Evolutionary conservation across 768 basidiomycete species (phyloP).

Genomic region (Omphalotus guepiniiformis): DNA sequence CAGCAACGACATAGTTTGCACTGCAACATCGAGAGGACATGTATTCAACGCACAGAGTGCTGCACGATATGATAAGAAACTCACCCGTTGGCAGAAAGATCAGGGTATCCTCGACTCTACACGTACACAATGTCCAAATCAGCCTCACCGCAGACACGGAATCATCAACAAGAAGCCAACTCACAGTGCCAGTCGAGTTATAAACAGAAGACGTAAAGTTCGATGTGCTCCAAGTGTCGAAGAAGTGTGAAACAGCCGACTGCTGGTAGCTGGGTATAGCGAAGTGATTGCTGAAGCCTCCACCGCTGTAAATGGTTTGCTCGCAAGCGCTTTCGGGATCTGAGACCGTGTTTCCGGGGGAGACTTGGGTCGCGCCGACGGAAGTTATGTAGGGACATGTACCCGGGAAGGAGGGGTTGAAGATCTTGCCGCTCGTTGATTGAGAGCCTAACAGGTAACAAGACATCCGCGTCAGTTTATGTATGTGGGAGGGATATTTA

Average conservation of each 20-base stretch:
- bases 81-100: slow-evolving; percentile 45
- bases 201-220: slow-evolving; percentile 35
- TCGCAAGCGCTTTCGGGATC: slow-evolving; percentile 45
- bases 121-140: slow-evolving; percentile 12
- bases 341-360: slow-evolving; percentile 34
- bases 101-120: slow-evolving; percentile 46
- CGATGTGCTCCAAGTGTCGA: slow-evolving; percentile 32
- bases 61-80: slow-evolving; percentile 12
- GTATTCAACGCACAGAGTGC: neutral
- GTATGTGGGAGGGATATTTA: neutral
- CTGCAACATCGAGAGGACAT: slow-evolving; percentile 13
- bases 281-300: slow-evolving; percentile 46
- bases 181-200: slow-evolving; percentile 39
- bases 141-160: slow-evolving; percentile 13
- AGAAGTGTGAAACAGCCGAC: slow-evolving; percentile 33
- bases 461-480: neutral
- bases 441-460: slow-evolving; percentile 9
- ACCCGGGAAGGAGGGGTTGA: slow-evolving; percentile 22
- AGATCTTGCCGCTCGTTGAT: slow-evolving; percentile 15
- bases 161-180: too few species aligned
- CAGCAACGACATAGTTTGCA: slow-evolving; percentile 28
- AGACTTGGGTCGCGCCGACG: slow-evolving; percentile 49
- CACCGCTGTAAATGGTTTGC: slow-evolving; percentile 43
- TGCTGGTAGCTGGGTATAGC: slow-evolving; percentile 43
- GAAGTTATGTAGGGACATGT: slow-evolving; percentile 49